These are phyloP conservation scores for Arabidopsis suecica DNA, from an alignment of 345 rosid species.

Conservation along the genomic window DNA sequence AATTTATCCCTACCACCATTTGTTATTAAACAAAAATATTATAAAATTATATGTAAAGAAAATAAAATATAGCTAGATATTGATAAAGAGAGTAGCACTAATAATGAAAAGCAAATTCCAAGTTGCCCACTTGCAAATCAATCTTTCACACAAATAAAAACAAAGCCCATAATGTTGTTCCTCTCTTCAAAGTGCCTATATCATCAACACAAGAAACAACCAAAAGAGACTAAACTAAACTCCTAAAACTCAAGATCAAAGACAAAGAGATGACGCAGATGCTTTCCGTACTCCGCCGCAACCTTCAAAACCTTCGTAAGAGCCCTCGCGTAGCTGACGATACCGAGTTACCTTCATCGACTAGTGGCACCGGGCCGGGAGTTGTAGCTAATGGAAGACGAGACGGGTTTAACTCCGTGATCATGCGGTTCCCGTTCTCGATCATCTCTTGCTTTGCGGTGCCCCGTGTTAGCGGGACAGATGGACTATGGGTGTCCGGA, in stretches of 20 bases:
- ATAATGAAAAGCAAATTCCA: constrained; percentile 44
- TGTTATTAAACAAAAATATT: neutral
- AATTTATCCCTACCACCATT: constrained; percentile 29
- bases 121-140: constrained; percentile 46
- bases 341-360: constrained; percentile 33
- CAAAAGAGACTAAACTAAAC: neutral
- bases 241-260: constrained; percentile 1
- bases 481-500: constrained; percentile 76
- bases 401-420: constrained; percentile 51
- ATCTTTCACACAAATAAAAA: constrained; percentile 25
- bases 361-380: constrained; percentile 23
- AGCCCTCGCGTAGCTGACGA: constrained; percentile 82
- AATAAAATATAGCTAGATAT: constrained; percentile 19
- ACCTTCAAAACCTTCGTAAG: constrained; percentile 60
- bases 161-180: constrained; percentile 35
- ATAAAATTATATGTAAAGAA: constrained; percentile 14
- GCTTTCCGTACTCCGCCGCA: constrained; percentile 50
- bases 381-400: constrained; percentile 35
- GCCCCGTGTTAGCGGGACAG: constrained; percentile 66
- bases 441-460: constrained; percentile 72
- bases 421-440: constrained; percentile 59
- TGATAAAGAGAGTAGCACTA: constrained; percentile 40
- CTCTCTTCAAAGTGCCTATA: constrained; percentile 18
- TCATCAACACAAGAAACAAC: constrained; percentile 2
- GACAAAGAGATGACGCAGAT: constrained; percentile 48